Base-by-base conservation (phyloP, 2,329 filamentous ascomycete genomes). In the Atkinsonella texensis region DNA sequence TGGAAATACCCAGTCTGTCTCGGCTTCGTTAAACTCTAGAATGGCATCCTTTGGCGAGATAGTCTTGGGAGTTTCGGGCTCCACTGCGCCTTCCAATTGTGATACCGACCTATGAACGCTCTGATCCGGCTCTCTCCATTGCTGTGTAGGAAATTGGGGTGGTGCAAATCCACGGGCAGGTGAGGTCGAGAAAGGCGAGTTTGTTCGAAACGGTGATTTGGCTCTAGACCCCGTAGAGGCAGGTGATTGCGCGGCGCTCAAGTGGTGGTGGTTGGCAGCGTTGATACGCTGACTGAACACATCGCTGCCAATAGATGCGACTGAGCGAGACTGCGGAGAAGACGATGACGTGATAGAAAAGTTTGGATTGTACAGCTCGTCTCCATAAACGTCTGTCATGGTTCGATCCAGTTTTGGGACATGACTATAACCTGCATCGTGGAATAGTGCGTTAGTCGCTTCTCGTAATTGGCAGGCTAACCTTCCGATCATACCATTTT, bases 11-110 rank as follows among this genome's bases (percentile, higher is more conserved):
- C 78, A 70, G 46, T 85, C 84, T 17, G 84, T 82, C 2, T 90
- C 86, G 0, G 74, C 68, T 40, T 93, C 88, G 55, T 84, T 80
- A 63, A 90, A 95, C 54, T 96, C 90, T 48, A 96, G 70, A 54
- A 95, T 70, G 1, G 90, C 87, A 61, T 97, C 91, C 69, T 95
- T 94, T 23, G 91, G 93, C 1, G 91, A 97, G 46, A 98, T 95
- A 0, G 91, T 95, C 67, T 88, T 87, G n/a, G 84, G 76, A 0
- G 75, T 76, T 6, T 74, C 66, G 1, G 73, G 70, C 45, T 75
- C 67, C 31, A 69, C 57, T 59, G 56, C 69, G 62, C 52, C 65
- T 56, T 49, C 57, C 55, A 74, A 60, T 38, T 74, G 70, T 18
- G 46, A 33, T 9, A 11, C 5, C 73, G 68, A 42, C 69, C 70